Evolutionary conservation across 2,329 filamentous ascomycete species (phyloP).

Genomic region (Trichoderma simmonsii): DNA sequence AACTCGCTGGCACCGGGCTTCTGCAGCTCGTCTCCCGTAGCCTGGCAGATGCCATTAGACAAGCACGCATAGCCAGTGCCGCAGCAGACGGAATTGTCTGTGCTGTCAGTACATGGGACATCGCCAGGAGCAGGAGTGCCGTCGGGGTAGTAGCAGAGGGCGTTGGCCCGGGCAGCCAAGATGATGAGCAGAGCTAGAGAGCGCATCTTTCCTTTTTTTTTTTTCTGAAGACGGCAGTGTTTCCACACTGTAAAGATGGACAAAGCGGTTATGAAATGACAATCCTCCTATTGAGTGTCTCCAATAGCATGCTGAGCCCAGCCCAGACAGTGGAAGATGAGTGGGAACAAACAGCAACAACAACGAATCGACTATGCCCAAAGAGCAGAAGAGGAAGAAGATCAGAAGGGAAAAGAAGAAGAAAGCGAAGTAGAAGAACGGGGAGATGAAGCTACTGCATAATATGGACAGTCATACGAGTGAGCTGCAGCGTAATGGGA

Average conservation of each 20-base stretch:
- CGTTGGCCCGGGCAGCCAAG: background rate
- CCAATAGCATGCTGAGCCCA: background rate
- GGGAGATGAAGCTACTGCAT: background rate
- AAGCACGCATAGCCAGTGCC: constrained; percentile 37
- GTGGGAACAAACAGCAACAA: background rate
- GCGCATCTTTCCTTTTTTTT: background rate
- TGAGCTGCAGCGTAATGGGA: background rate
- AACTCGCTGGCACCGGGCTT: constrained; percentile 25
- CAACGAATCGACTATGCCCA: background rate
- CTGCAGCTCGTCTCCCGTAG: constrained; percentile 26
- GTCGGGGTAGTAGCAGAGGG: constrained; percentile 33
- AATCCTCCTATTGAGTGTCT: background rate
- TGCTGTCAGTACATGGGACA: constrained; percentile 30
- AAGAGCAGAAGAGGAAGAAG: background rate
- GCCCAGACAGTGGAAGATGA: background rate
- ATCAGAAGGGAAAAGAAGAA: background rate
- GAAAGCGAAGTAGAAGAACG: background rate
- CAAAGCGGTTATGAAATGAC: background rate
- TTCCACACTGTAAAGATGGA: background rate
- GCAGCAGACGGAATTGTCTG: constrained; percentile 32
- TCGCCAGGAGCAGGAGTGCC: constrained; percentile 30
- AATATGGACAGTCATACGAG: background rate
- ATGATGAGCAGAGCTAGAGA: background rate
- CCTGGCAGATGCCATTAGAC: constrained; percentile 33
- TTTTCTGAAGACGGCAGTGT: background rate